These are phyloP conservation scores for Colletotrichum theobromicola DNA, from an alignment of 2,329 filamentous ascomycete genomes.

Conservation along the genomic window DNA sequence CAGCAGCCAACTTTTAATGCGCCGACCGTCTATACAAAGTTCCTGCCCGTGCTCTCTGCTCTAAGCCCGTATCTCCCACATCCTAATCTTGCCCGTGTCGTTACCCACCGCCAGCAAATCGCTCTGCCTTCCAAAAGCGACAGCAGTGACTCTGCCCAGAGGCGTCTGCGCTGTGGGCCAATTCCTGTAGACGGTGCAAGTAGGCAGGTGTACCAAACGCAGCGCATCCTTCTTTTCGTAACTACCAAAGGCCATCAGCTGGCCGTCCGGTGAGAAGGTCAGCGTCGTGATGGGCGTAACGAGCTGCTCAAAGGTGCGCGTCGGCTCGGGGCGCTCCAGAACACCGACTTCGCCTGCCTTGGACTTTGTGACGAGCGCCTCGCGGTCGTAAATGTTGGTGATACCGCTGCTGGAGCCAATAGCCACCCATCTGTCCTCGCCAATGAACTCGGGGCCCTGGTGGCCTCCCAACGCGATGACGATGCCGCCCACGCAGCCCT, in stretches of 20 bases:
- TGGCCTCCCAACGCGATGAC: conserved; percentile 79
- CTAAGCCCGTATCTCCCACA: conserved; percentile 85
- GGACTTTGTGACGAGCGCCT: conserved; percentile 55
- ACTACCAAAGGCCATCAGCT: conserved; percentile 86
- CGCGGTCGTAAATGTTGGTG: conserved; percentile 90
- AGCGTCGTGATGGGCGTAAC: conserved; percentile 84
- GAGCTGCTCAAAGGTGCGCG: conserved; percentile 80
- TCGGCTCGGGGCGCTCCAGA: conserved; percentile 73
- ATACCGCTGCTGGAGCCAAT: conserved; percentile 87
- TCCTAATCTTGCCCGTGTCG: conserved; percentile 82
- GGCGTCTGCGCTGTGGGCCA: conserved; percentile 95
- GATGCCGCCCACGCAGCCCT: conserved; percentile 86
- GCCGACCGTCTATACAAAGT: background rate
- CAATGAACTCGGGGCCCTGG: conserved; percentile 65
- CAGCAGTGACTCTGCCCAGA: conserved; percentile 79
- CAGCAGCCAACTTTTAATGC: background rate
- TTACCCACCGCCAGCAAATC: conserved; percentile 85
- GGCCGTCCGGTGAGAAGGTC: conserved; percentile 85
- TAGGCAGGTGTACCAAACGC: conserved; percentile 86
- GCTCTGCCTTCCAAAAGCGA: conserved; percentile 71
- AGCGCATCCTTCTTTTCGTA: conserved; percentile 88
- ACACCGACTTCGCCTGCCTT: conserved; percentile 52
- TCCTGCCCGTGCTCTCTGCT: conserved; percentile 28
- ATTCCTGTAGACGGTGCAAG: conserved; percentile 92
- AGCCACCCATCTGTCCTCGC: conserved; percentile 87